A percentile compares a stretch with the other conserved stretches of the same genome.
These are phyloP conservation scores for Macrophomina pseudophaseolina DNA, from an alignment of 2,329 filamentous ascomycete species.

Conservation along the genomic window DNA sequence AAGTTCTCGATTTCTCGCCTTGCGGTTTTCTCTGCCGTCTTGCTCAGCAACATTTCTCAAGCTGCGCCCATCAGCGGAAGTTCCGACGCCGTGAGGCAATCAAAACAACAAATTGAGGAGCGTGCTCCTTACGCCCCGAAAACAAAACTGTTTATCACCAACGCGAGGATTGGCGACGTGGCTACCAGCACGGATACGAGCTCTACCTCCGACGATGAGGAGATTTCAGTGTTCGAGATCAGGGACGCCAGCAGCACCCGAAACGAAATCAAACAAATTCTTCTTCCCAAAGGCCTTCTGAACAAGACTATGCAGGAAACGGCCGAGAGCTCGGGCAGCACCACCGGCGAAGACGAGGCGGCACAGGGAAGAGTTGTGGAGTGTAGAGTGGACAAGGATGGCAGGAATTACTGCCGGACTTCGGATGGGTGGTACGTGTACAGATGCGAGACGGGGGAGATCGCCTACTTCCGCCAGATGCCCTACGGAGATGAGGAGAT, in stretches of 20 bases:
- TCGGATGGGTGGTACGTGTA: slow-evolving; percentile 13
- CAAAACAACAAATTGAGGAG: neutral
- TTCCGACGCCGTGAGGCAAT: neutral
- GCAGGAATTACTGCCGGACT: slow-evolving; percentile 10
- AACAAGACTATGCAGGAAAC: neutral
- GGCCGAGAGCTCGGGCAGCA: neutral
- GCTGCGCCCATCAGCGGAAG: neutral
- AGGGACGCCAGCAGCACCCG: neutral
- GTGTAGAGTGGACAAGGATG: slow-evolving; percentile 6
- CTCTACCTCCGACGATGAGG: neutral
- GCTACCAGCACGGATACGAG: neutral
- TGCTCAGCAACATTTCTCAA: neutral
- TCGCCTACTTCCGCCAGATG: slow-evolving; percentile 4
- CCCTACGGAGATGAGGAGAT: slow-evolving; percentile 5
- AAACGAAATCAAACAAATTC: slow-evolving; percentile 3
- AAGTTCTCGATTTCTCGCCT: neutral
- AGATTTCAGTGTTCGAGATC: slow-evolving; percentile 10
- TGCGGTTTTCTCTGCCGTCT: neutral
- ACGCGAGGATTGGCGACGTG: neutral
- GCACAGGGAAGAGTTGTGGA: neutral
- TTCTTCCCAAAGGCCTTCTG: neutral
- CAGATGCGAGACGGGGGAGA: slow-evolving; percentile 13
- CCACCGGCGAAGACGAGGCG: neutral
- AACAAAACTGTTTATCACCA: neutral
- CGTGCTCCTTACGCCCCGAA: neutral